Base-by-base conservation (phyloP, 306 rosid species). In the Datisca glomerata region DNA sequence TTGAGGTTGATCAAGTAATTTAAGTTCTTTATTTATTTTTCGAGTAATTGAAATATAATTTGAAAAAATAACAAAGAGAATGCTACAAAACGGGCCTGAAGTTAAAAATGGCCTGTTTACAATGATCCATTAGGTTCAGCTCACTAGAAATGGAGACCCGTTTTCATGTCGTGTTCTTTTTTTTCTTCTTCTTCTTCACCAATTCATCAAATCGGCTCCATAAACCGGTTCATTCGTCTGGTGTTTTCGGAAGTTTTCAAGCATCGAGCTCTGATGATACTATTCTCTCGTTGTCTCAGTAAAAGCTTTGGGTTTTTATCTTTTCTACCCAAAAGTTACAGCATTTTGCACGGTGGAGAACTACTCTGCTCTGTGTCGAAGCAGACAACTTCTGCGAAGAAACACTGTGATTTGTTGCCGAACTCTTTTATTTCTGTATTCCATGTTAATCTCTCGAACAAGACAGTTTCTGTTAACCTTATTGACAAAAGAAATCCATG, bases 221-320 rank as follows among this genome's bases (percentile, higher is more conserved):
- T n/a, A n/a, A n/a, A n/a, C n/a, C n/a, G n/a, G n/a, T n/a, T n/a
- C n/a, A n/a, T n/a, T n/a, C n/a, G n/a, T n/a, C 15, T 50, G 25
- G 56, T 43, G 6, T 50, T 35, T 8, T 12, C 14, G 12, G 40
- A 41, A 9, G n/a, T 52, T 52, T 4, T 52, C 12, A 52, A 25
- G n/a, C 24, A 25, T 52, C 58, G 47, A 18, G 7, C 58, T 40
- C 20, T 34, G 7, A 41, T 19, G 20, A 5, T 21, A 24, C 9
- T 21, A 17, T 28, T 24, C 27, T 40, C 20, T 28, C 39, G 25
- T 25, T 28, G 17, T 41, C 27, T 47, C 13, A 19, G 18, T 34
- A 16, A 18, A 52, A 18, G 13, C 47, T n/a, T 24, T 19, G 39
- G 32, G 24, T 16, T 19, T 40, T 52, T 28, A 31, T 24, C 42